These are phyloP conservation scores for Withania somnifera DNA, from an alignment of 305 asterid genomes.

Conservation along the genomic window DNA sequence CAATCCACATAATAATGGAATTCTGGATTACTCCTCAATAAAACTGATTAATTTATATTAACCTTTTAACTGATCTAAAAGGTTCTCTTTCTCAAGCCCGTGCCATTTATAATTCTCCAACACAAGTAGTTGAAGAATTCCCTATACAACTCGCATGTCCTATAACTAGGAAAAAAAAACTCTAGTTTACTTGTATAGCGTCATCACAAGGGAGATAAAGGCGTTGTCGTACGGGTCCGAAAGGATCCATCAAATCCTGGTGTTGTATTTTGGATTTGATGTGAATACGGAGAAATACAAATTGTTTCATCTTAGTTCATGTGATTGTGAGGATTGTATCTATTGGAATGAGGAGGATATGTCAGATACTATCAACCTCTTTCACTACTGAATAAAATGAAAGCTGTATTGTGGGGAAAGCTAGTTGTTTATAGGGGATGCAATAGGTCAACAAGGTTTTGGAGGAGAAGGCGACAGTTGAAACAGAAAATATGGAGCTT, in stretches of 20 bases:
- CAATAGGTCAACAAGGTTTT: background rate
- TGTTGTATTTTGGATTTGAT: background rate
- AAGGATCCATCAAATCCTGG: no score
- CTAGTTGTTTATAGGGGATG: background rate
- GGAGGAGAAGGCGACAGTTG: background rate
- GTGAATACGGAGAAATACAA: background rate
- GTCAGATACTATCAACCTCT: background rate
- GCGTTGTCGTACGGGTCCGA: no score
- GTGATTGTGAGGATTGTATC: background rate
- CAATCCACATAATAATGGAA: no score
- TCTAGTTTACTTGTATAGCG: no score
- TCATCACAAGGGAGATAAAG: no score
- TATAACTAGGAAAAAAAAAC: no score
- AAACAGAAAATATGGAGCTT: no score
- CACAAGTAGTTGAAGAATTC: background rate
- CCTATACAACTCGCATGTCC: background rate
- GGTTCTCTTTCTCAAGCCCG: no score
- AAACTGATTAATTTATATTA: no score
- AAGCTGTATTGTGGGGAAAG: background rate
- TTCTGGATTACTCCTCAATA: no score
- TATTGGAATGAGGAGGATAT: background rate
- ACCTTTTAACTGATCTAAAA: no score
- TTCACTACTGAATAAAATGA: background rate
- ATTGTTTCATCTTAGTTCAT: background rate
- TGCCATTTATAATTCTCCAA: background rate